phyloP scores from a whole-genome alignment of 1,139 yeast genomes.

The Debaryomyces udenii region DNA sequence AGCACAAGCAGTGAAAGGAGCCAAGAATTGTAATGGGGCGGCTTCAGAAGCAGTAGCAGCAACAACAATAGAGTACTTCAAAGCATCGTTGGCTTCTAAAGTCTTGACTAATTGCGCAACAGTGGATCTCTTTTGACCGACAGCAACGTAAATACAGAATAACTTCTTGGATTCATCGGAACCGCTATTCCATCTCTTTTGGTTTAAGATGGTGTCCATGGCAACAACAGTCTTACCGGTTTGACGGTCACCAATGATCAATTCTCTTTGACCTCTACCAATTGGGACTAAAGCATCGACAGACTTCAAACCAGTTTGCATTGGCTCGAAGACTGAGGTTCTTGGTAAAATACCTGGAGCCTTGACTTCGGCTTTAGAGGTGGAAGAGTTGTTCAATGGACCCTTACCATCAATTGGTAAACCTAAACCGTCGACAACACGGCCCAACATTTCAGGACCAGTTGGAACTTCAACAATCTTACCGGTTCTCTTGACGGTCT shows the following conservation, averaged over 20 bases:
- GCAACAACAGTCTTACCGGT: constrained; percentile 99
- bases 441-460: constrained; percentile 97
- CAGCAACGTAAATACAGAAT: constrained; percentile 99
- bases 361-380: constrained; percentile 96
- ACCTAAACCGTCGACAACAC: constrained; percentile 99
- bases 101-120: constrained; percentile 99
- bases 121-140: constrained; percentile 99
- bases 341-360: constrained; percentile 99
- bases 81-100: constrained; percentile 96
- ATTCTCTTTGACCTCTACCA: constrained; percentile 99
- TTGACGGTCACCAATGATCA: constrained; percentile 99
- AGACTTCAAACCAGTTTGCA: constrained; percentile 99
- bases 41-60: constrained; percentile 99
- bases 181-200: constrained; percentile 98
- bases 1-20: constrained; percentile 99
- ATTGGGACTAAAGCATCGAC: constrained; percentile 99
- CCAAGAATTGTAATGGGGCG: constrained; percentile 99
- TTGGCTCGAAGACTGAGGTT: constrained; percentile 97
- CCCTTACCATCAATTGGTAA: constrained; percentile 99
- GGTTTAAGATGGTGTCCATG: constrained; percentile 96
- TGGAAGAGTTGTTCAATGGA: constrained; percentile 84
- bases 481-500: constrained; percentile 99
- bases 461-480: constrained; percentile 99
- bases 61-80: constrained; percentile 96
- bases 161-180: constrained; percentile 94